Conservation (phyloP, 345 rosid genomes). For the Aurinia saxatilis region DNA sequence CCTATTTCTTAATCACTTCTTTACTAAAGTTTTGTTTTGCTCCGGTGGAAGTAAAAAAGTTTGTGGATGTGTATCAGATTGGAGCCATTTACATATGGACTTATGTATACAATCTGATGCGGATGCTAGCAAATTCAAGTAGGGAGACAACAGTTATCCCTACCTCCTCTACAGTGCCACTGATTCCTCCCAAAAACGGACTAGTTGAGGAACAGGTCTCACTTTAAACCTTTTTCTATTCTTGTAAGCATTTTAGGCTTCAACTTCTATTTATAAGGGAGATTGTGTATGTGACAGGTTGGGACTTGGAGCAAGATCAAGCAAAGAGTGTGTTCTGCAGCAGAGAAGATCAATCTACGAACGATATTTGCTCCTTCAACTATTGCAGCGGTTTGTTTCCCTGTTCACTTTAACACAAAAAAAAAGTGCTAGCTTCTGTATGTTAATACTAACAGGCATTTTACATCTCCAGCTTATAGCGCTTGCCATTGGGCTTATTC, state of each 20-base stretch:
- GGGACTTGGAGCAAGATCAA: conserved; percentile 22
- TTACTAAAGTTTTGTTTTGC: no score
- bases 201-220: conserved; percentile 23
- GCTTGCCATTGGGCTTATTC: conserved; percentile 41
- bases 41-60: background rate
- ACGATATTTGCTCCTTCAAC: conserved; percentile 55
- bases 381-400: conserved; percentile 41
- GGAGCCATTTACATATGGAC: conserved; percentile 65
- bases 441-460: background rate
- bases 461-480: conserved; percentile 42
- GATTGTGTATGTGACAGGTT: conserved; percentile 20
- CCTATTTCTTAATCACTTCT: background rate
- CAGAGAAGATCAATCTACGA: conserved; percentile 35
- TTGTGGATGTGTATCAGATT: conserved; percentile 27
- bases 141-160: conserved; percentile 12
- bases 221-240: background rate
- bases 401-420: conserved; percentile 1
- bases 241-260: background rate
- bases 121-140: conserved; percentile 26
- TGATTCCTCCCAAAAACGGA: conserved; percentile 27
- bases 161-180: conserved; percentile 17
- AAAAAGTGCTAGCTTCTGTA: background rate
- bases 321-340: conserved; percentile 6
- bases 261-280: conserved; percentile 5
- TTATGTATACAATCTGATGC: conserved; percentile 45